These are phyloP conservation scores for Closterium sp. DNA, from an alignment of 139 green algal genomes.

Conservation along the genomic window DNA sequence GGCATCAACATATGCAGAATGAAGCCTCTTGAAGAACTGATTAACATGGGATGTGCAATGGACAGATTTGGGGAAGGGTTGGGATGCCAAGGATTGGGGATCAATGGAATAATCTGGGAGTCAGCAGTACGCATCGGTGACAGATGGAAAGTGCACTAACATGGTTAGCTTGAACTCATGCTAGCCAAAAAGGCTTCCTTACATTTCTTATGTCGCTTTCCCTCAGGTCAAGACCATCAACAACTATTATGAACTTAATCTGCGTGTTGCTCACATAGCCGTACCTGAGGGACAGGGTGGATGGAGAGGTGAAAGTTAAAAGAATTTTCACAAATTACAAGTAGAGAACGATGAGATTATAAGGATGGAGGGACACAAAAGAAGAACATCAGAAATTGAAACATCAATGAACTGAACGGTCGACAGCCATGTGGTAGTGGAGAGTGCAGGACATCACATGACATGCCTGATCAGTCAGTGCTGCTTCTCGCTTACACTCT, in stretches of 20 bases:
- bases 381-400: not conserved
- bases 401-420: not conserved
- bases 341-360: not conserved
- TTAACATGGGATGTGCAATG: not conserved
- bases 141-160: not conserved
- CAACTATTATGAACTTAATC: slow-evolving; percentile 75
- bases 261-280: slow-evolving; percentile 78
- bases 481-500: slow-evolving; percentile 59
- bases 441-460: too few species aligned
- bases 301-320: not conserved
- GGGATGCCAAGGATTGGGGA: not conserved
- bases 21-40: slow-evolving; percentile 73
- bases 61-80: not conserved
- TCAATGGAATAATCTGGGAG: not conserved
- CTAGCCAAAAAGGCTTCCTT: not conserved
- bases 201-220: slow-evolving; percentile 61
- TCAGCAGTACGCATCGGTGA: not conserved
- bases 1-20: slow-evolving; percentile 76
- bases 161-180: not conserved
- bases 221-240: slow-evolving; percentile 61
- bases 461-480: not conserved
- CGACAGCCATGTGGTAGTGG: too few species aligned
- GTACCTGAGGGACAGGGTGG: slow-evolving; percentile 13
- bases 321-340: not conserved
- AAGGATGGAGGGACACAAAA: not conserved